Conservation (phyloP, 2,329 filamentous ascomycete species). For the Pseudogymnoascus sp. region DNA sequence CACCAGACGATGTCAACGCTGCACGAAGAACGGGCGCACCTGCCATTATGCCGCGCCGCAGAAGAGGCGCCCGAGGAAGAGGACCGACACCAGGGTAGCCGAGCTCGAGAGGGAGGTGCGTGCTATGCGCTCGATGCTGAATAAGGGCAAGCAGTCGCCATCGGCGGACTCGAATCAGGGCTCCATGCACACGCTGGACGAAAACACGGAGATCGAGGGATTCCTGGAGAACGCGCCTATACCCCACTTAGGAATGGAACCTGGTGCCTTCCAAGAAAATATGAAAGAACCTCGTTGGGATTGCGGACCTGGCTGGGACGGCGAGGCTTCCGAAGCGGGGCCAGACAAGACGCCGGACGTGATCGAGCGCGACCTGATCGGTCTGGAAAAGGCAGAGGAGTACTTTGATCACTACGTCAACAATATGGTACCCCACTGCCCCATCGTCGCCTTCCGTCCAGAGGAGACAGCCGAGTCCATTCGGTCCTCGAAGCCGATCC, state of each 20-base stretch:
- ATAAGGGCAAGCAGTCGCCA: constrained; percentile 11
- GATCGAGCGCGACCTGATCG: constrained; percentile 50
- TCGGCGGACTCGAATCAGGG: neutral
- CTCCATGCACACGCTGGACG: constrained; percentile 6
- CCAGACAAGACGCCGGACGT: constrained; percentile 22
- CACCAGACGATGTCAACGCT: constrained; percentile 26
- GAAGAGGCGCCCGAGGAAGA: constrained; percentile 31
- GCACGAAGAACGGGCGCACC: constrained; percentile 26
- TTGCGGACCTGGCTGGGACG: constrained; percentile 11
- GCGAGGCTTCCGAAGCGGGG: neutral
- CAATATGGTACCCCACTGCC: constrained; percentile 49
- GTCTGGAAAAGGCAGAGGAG: constrained; percentile 42
- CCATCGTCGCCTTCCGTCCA: constrained; percentile 49
- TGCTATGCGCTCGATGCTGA: constrained; percentile 30
- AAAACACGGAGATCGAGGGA: neutral
- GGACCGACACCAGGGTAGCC: constrained; percentile 34
- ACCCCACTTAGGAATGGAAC: neutral
- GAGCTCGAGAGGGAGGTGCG: constrained; percentile 34
- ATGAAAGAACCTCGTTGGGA: neutral
- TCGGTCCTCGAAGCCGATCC: constrained; percentile 47
- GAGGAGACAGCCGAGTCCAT: constrained; percentile 43
- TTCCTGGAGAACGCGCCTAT: neutral
- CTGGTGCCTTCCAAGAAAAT: neutral
- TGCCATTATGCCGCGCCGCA: constrained; percentile 31
- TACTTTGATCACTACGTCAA: constrained; percentile 49